Evolutionary conservation across 805 yeast genomes (phyloP).

Genomic region (Pichia cabralensis): DNA sequence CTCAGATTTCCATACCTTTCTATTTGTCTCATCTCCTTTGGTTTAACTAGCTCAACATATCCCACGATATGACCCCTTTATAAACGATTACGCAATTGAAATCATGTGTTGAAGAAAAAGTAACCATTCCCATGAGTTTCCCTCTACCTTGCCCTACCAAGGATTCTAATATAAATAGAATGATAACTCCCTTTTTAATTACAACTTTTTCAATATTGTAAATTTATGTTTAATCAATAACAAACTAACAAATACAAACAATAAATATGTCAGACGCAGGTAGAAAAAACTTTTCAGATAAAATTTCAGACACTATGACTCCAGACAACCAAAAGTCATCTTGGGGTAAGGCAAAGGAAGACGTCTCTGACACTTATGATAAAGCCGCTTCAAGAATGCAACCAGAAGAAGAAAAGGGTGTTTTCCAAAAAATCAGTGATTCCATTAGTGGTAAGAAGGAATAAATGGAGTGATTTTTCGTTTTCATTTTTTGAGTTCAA

Average conservation of each 20-base stretch:
- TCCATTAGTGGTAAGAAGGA: constrained; percentile 45
- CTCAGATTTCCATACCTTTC: no score
- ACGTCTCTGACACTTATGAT: constrained; percentile 58
- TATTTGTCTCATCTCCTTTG: no score
- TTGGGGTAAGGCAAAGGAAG: constrained; percentile 62
- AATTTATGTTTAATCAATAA: no score
- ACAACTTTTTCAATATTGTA: no score
- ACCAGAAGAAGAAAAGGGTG: constrained; percentile 62
- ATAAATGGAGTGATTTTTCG: neutral
- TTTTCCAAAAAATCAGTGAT: constrained; percentile 61
- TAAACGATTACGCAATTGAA: no score
- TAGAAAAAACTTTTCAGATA: constrained; percentile 69
- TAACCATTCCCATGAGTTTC: no score
- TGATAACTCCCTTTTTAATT: no score
- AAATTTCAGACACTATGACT: constrained; percentile 52
- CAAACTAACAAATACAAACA: neutral
- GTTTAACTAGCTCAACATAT: no score
- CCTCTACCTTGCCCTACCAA: no score
- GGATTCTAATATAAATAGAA: no score
- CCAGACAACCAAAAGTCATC: constrained; percentile 64
- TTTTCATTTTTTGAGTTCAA: neutral
- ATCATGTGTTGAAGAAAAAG: no score
- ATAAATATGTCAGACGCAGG: constrained; percentile 34
- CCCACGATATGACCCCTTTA: no score
- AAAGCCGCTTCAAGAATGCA: constrained; percentile 45